Evolutionary conservation across 1,139 yeast genomes (phyloP).

Genomic region (Pneumocystis oryctolagi): DNA sequence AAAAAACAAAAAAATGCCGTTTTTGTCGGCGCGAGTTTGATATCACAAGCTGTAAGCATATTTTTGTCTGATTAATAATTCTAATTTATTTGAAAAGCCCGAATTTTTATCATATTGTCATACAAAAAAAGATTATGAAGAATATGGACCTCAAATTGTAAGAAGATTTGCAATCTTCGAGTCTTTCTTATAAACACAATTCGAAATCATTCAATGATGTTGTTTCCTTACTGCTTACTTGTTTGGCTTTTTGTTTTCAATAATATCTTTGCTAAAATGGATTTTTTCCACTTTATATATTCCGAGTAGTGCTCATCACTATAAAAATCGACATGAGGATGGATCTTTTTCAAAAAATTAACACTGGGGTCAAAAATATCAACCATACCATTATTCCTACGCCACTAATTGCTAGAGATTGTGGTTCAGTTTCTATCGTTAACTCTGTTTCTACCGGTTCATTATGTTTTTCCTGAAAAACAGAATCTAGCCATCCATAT

Average conservation of each 20-base stretch:
- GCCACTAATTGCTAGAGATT: background rate
- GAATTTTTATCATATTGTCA: slow-evolving; percentile 94
- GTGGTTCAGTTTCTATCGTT: background rate
- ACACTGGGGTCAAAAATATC: background rate
- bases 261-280: background rate
- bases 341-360: background rate
- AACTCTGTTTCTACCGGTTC: background rate
- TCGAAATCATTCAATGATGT: background rate
- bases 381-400: background rate
- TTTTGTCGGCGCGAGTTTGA: slow-evolving; percentile 95
- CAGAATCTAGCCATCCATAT: background rate
- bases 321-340: background rate
- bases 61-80: background rate
- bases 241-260: background rate
- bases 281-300: background rate
- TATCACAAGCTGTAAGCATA: slow-evolving; percentile 62
- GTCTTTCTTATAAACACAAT: slow-evolving; percentile 2
- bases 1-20: slow-evolving; percentile 97
- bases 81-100: slow-evolving; percentile 22
- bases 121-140: slow-evolving; percentile 94
- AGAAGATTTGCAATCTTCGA: slow-evolving; percentile 29
- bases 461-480: background rate
- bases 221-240: background rate
- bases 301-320: background rate
- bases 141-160: slow-evolving; percentile 92